A percentile compares a stretch with the other conserved stretches of the same genome.
Conservation (phyloP, 1,139 yeast species). For the Yamadazyma siamensis region DNA sequence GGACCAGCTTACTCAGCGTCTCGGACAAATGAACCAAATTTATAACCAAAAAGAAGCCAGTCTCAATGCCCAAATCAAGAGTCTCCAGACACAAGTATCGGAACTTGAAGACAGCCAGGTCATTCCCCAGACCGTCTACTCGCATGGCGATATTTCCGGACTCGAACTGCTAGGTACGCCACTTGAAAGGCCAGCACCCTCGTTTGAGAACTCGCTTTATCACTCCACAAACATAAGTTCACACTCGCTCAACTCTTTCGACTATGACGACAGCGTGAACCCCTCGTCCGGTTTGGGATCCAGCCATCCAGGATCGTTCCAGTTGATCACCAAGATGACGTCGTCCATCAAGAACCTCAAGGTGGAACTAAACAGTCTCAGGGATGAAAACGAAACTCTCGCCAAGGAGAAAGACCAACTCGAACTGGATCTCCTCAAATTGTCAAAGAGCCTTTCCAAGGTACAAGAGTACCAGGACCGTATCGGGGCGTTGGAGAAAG, state of each 20-base stretch:
- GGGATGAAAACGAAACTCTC: conserved; percentile 58
- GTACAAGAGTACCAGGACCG: conserved; percentile 46
- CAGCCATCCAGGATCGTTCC: conserved; percentile 26
- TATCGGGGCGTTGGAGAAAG: conserved; percentile 31
- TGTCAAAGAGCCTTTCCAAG: conserved; percentile 12
- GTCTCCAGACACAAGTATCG: conserved; percentile 16
- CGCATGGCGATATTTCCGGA: too few relatives aligned
- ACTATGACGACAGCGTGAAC: conserved; percentile 13
- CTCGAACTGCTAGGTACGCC: too few relatives aligned
- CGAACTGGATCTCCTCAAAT: conserved; percentile 57
- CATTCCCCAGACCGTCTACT: conserved; percentile 1
- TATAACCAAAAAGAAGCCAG: conserved; percentile 30
- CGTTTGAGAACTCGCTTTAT: conserved; percentile 4
- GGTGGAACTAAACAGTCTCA: conserved; percentile 64
- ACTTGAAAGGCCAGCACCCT: background rate
- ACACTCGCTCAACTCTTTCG: conserved; percentile 20
- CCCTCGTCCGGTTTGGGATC: conserved; percentile 1
- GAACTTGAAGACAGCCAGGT: conserved; percentile 3
- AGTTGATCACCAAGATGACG: conserved; percentile 68
- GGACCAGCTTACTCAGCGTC: conserved; percentile 6
- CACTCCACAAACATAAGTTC: conserved; percentile 17
- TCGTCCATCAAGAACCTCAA: conserved; percentile 76
- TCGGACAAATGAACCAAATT: conserved; percentile 16
- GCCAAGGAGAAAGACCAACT: conserved; percentile 60
- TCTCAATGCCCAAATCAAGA: conserved; percentile 24